Evolutionary conservation across 768 basidiomycete genomes (phyloP), one percentile per base, ranked within the genome.

Genomic region (Phlegmacium glaucopus): DNA sequence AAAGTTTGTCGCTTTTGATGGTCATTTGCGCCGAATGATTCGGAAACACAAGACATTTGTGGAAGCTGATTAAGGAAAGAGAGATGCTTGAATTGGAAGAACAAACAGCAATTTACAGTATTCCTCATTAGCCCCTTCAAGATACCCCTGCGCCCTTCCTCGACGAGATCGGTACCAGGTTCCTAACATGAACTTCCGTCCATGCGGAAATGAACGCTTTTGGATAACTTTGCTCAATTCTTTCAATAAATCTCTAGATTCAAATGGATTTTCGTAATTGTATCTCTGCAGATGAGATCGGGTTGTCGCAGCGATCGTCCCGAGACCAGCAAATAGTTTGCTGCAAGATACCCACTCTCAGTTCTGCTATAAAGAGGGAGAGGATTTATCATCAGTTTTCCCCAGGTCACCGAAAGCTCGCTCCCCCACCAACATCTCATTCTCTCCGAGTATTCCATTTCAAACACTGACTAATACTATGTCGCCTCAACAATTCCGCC

Each of bases 161-260:
- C 53, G 49, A 58, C 49, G 48, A 63, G 62, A 63, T 62, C 56
- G 56, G 55, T 55, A 44, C 53, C 53, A 60, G 59, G 63, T 63
- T 56, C 58, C 50, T 51, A 47, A 54, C 52, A 54, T 52, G 54
- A 55, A 52, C 44, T 56, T 48, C 54, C 47, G 45, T 51, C 54
- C 52, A 41, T 63, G 59, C 60, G 64, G 65, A 63, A 61, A 60
- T 59, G 56, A 58, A 57, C 58, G 51, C 39, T 55, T 53, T 57
- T 34, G 52, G 54, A 52, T 49, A 43, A 49, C 52, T 54, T 52
- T 49, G 53, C 32, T 46, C 54, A 61, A 63, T 60, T 61, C 54
- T 51, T 61, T 39, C 47, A 60, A 62, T 65, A 65, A 63, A 70
- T 70, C 68, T 66, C n/a, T n/a, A 70, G 68, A 70, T 68, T 63